Evolutionary conservation across 2,329 filamentous ascomycete species (phyloP), one percentile per base, ranked within the genome.

Genomic region (Nemania abortiva): DNA sequence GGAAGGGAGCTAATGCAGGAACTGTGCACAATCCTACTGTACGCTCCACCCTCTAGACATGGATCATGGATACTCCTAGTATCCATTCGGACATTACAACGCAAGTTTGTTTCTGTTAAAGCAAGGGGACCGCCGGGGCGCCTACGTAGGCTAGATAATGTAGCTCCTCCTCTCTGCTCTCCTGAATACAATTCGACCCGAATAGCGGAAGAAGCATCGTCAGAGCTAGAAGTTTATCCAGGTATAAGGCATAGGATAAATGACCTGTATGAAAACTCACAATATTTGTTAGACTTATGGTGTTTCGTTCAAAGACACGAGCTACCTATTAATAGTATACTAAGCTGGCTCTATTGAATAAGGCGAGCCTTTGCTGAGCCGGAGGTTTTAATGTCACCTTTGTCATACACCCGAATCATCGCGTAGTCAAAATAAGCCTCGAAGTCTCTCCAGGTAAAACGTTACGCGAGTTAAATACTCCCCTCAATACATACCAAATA

Each of bases 1-100:
- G 34, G 31, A 66, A 60, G 64, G 49, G 70, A 63, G 37, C 66
- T 70, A 73, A 75, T 74, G 74, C 74, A 75, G 74, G 74, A 75
- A 74, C 73, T 71, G 65, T 70, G 66, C 62, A 65, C 64, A 63
- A 69, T 68, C 61, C 63, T 52, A 59, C 61, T 55, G 52, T 59
- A 63, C 2, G 34, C 34, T 37, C 34, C 34, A 37, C 34, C 7
- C 34, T 60, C 50, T 49, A 4, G 62, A 58, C 68, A 68, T 62
- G 66, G 66, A 63, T 68, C 66, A 66, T 57, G 63, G 63, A 22
- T 65, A 37, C 31, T 47, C 15, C 42, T 20, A 20, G 18, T 20
- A 47, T 60, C 18, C 42, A 60, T 18, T 53, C 57, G 65, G 68
- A 70, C 59, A 63, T 62, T 63, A 63, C 31, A 60, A 31, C 57